Base-by-base conservation (phyloP, 768 basidiomycete species). In the Rhodotorula babjevae region DNA sequence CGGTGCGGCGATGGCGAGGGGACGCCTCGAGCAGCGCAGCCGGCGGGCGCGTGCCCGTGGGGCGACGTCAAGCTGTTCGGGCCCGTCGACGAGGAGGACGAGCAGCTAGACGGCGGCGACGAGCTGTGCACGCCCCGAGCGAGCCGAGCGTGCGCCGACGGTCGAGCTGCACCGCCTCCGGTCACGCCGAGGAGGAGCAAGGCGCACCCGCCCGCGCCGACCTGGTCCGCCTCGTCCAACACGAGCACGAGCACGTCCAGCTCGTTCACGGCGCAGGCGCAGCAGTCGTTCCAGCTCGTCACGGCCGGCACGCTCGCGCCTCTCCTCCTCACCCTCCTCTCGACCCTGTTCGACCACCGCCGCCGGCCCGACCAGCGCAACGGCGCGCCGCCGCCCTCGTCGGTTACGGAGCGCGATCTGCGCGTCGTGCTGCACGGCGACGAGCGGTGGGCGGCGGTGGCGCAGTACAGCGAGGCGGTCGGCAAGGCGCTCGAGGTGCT, bases 271-370 rank as follows among this genome's bases (percentile, higher is more conserved):
- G 23, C 21, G 49, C 18, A 15, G 16, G 16, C 33, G 44, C 6
- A 31, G 23, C 33, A 8, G 11, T 25, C 27, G 23, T 63, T 62
- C 52, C 33, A 67, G 47, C 69, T 70, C 65, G 46, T 63, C 31
- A 50, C 40, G n/a, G 4, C 55, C 25, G 16, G 31, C 14, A 23
- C 61, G 14, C 61, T 68, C 59, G 33, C 42, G 0, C 63, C 71
- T 11, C 42, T 65, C 11, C 25, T 72, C 33, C 47, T 58, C 36
- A 5, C 25, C 4, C 2, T 69, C 61, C n/a, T 69, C 61, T 6
- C 1, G 1, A 0, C 25, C 3, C 46, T 61, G 58, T 53, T 18
- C 49, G 10, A n/a, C 40, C n/a, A 18, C 23, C 25, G 3, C 33
- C 23, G 36, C 6, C 10, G 14, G 44, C 44, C 14, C 44, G 36